phyloP scores from a whole-genome alignment of 2,329 filamentous ascomycete genomes.

The Fusarium sp. region DNA sequence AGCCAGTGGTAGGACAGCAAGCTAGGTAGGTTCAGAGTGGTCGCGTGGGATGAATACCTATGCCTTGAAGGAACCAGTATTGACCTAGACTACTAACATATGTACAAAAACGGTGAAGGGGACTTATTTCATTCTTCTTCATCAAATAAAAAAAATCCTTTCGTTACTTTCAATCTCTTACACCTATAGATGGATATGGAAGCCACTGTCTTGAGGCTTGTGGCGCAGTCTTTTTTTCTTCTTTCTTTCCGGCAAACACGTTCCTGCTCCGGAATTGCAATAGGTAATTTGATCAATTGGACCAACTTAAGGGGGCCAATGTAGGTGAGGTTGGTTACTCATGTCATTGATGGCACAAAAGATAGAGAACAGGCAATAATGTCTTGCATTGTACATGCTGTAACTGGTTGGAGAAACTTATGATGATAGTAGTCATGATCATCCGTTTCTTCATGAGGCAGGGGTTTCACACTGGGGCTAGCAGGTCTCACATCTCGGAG shows the following conservation, averaged over 20 bases:
- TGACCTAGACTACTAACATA: neutral
- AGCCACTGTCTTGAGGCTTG: conserved; percentile 1
- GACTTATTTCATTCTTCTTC: neutral
- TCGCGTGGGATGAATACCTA: neutral
- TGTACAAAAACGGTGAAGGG: neutral
- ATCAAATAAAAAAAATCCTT: neutral
- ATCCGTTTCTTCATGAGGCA: conserved; percentile 14
- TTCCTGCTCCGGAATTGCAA: neutral
- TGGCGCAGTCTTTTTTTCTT: neutral
- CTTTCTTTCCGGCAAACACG: neutral
- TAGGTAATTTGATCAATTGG: neutral
- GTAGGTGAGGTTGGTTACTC: no score
- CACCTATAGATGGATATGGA: neutral
- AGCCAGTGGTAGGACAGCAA: neutral
- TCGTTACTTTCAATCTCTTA: neutral
- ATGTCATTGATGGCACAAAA: neutral
- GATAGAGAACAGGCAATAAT: neutral
- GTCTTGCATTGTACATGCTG: neutral
- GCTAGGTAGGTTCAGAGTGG: neutral
- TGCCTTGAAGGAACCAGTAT: neutral
- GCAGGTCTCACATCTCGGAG: conserved; percentile 14
- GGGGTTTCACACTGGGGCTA: conserved; percentile 6
- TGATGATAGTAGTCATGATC: conserved; percentile 22
- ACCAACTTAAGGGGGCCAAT: neutral
- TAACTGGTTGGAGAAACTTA: neutral